Evolutionary conservation across 2,329 filamentous ascomycete species (phyloP).

Genomic region (Colletotrichum sp.): DNA sequence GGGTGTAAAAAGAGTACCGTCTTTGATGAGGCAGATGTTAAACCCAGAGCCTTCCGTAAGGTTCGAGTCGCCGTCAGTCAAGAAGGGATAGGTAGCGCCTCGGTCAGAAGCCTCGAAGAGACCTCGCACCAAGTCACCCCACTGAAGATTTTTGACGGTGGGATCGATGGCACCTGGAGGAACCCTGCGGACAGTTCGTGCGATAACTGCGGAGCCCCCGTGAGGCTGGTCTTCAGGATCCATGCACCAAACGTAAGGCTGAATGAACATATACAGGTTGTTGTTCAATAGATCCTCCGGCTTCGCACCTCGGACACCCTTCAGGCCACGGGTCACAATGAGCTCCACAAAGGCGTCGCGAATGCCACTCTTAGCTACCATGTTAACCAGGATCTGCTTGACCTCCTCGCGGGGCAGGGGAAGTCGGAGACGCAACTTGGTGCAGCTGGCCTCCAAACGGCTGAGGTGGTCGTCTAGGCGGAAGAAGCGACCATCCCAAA

Average conservation of each 20-base stretch:
- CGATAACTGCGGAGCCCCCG: conserved; percentile 47
- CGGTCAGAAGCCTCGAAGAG: conserved; percentile 53
- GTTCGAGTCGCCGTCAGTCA: conserved; percentile 54
- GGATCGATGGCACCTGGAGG: conserved; percentile 54
- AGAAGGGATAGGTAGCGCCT: conserved; percentile 50
- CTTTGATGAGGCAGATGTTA: conserved; percentile 52
- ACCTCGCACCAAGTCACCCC: conserved; percentile 51
- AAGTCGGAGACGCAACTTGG: conserved; percentile 48
- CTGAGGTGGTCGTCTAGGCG: conserved; percentile 54
- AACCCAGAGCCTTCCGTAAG: conserved; percentile 56
- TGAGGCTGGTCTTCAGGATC: conserved; percentile 44
- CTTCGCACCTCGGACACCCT: conserved; percentile 39
- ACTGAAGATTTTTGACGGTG: conserved; percentile 57
- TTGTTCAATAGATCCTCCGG: conserved; percentile 42
- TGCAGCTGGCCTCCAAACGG: conserved; percentile 47
- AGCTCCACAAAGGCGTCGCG: conserved; percentile 55
- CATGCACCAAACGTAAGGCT: conserved; percentile 58
- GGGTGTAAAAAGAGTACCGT: conserved; percentile 48
- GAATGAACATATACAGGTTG: conserved; percentile 53
- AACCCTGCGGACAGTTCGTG: conserved; percentile 47
- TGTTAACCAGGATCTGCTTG: conserved; percentile 43
- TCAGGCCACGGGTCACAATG: conserved; percentile 54
- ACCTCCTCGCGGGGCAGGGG: conserved; percentile 46
- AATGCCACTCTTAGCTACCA: conserved; percentile 51
- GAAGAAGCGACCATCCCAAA: conserved; percentile 58